Evolutionary conservation across 805 yeast species (phyloP).

Genomic region (Candida alai): DNA sequence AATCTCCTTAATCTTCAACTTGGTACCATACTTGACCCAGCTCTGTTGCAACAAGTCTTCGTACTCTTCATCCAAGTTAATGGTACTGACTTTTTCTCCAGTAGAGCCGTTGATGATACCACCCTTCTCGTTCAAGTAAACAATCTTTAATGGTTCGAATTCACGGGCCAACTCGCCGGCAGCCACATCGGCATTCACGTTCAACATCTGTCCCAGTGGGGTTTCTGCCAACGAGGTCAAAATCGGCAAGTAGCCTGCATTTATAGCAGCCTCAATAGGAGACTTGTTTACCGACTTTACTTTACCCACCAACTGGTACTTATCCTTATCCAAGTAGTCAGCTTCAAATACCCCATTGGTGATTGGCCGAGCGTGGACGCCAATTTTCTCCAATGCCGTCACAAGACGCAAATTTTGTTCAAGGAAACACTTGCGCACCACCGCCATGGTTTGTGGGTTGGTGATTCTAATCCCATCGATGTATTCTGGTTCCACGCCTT

Average conservation of each 20-base stretch:
- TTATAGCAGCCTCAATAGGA: constrained; percentile 85
- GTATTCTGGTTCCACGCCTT: constrained; percentile 94
- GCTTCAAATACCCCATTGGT: constrained; percentile 97
- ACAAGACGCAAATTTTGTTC: constrained; percentile 94
- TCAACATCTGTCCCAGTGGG: constrained; percentile 91
- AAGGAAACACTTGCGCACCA: constrained; percentile 90
- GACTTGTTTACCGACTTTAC: constrained; percentile 82
- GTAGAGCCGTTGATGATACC: constrained; percentile 92
- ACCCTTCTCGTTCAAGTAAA: constrained; percentile 95
- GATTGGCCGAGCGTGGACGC: constrained; percentile 97
- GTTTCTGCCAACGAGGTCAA: constrained; percentile 97
- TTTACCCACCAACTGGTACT: constrained; percentile 90
- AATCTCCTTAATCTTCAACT: constrained; percentile 93
- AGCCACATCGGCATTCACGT: constrained; percentile 98
- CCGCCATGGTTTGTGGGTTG: constrained; percentile 90
- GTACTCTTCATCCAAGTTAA: constrained; percentile 94
- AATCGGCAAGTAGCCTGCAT: constrained; percentile 95
- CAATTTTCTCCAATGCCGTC: constrained; percentile 92
- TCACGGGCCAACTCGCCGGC: constrained; percentile 97
- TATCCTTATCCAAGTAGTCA: constrained; percentile 82
- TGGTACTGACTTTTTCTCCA: constrained; percentile 82
- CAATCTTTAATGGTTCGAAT: constrained; percentile 95
- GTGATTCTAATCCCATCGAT: constrained; percentile 96
- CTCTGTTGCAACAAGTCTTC: constrained; percentile 85
- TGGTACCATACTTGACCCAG: constrained; percentile 99